Percentiles rank a stretch among this genome's conserved stretches.
Evolutionary conservation across 371 early-diverging fungal genomes (phyloP).

Genomic region (Apophysomyces sp.): DNA sequence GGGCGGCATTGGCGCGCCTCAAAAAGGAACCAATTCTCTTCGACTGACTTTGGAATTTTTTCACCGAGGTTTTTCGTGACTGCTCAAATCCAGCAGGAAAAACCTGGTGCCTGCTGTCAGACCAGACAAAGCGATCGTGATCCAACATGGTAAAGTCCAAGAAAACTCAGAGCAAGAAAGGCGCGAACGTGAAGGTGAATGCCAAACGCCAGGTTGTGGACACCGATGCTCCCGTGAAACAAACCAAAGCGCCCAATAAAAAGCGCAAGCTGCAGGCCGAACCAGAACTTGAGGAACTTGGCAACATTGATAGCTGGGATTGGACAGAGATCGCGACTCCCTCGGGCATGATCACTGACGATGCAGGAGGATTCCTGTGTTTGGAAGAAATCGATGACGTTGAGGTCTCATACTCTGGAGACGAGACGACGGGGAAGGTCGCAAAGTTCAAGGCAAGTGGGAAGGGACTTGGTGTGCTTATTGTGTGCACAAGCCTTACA

Average conservation of each 20-base stretch:
- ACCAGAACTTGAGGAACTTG: conserved; percentile 33
- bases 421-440: conserved; percentile 60
- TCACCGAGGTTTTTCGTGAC: no score
- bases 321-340: conserved; percentile 61
- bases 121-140: not conserved
- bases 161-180: not conserved
- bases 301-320: conserved; percentile 54
- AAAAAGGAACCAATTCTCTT: no score
- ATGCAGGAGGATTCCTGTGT: conserved; percentile 77
- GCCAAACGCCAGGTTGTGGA: not conserved
- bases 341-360: conserved; percentile 50
- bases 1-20: no score
- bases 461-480: not conserved
- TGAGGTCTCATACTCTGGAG: conserved; percentile 72
- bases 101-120: not conserved
- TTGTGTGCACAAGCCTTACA: not conserved
- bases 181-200: not conserved
- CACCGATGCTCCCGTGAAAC: not conserved
- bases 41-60: no score
- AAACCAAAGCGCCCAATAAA: not conserved
- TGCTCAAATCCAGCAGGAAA: not conserved
- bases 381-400: conserved; percentile 89
- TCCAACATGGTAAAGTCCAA: not conserved
- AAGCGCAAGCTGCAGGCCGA: conserved; percentile 10
- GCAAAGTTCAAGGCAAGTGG: conserved; percentile 68